phyloP scores from a whole-genome alignment of 164 flowering plant species.

The Sedum album region DNA sequence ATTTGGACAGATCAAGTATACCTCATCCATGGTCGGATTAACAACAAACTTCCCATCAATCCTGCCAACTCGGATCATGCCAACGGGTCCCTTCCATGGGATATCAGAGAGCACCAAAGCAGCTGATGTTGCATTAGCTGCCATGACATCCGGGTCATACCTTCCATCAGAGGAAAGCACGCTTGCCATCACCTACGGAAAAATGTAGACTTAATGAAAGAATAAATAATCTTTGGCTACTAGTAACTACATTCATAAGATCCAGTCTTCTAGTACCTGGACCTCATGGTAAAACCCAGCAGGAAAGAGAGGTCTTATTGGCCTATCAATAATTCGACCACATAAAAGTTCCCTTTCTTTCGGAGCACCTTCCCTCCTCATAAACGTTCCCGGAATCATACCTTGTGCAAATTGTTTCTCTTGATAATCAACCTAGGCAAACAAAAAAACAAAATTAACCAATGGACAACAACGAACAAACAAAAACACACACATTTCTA shows the following conservation, averaged over 20 bases:
- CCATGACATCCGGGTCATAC: conserved; percentile 97
- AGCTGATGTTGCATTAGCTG: conserved; percentile 99
- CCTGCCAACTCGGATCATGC: conserved; percentile 82
- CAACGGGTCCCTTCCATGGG: conserved; percentile 98
- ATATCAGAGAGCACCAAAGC: conserved; percentile 97
- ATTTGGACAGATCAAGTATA: conserved; percentile 13
- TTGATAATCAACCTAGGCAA: conserved; percentile 78
- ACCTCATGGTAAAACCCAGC: conserved; percentile 86
- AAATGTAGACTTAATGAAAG: not conserved
- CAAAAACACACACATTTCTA: not conserved
- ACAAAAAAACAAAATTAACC: conserved; percentile 2
- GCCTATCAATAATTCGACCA: conserved; percentile 88
- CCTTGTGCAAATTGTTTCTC: conserved; percentile 98
- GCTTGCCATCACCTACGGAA: conserved; percentile 68
- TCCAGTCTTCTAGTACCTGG: conserved; percentile 43
- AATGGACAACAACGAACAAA: not conserved
- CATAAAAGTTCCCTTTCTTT: conserved; percentile 92
- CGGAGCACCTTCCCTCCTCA: conserved; percentile 96
- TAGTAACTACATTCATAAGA: not conserved
- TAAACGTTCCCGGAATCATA: conserved; percentile 76
- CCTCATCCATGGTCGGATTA: conserved; percentile 97
- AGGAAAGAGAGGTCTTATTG: conserved; percentile 94
- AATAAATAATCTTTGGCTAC: not conserved
- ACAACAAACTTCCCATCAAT: conserved; percentile 63
- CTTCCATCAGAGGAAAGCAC: conserved; percentile 97